Base-by-base conservation (phyloP, 495 filamentous ascomycete genomes). In the Neurospora hispaniola region DNA sequence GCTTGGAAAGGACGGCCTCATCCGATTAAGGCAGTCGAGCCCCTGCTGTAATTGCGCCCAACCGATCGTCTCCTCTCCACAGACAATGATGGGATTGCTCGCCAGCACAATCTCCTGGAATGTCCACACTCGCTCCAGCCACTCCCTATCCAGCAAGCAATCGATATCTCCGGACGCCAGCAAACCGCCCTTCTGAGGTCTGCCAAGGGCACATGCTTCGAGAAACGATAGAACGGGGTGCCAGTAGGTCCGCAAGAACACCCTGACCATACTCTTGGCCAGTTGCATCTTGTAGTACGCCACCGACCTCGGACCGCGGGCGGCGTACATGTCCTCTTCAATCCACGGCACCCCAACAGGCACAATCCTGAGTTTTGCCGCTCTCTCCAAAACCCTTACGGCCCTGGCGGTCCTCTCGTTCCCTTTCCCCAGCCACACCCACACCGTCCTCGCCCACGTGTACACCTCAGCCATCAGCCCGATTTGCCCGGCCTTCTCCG, bases 21-120 rank as follows among this genome's bases (percentile, higher is more conserved):
- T 35, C 12, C 4, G 23, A 12, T 62, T 6, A 2, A 62, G 54
- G 27, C 54, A 62, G 23, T 62, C 54, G 8, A 62, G 54, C 16
- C 54, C 54, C 1, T 9, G 11, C 31, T 62, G 54, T 7, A 62
- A 12, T 31, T 62, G 54, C 23, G 54, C 44, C 71, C 71, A 72
- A 35, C 27, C 1, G 18, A 72, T 38, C 2, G 31, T 18, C 12
- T 68, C n/a, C 16, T 68, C 41, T n/a, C 71, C 71, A 68, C 71
- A 68, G 18, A 72, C 31, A 42, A 72, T 10, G 14, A 72, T 14
- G 31, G 46, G 71, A 43, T 72, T 70, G 2, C 44, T 20, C 4
- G 71, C 71, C n/a, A 72, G 46, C 16, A 72, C 39, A 12, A 72
- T 18, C 9, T 72, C 71, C 46, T 72, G 71, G 27, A 72, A 72